Conservation (phyloP, 2,329 filamentous ascomycete species). For the Hypoxylon sp. region DNA sequence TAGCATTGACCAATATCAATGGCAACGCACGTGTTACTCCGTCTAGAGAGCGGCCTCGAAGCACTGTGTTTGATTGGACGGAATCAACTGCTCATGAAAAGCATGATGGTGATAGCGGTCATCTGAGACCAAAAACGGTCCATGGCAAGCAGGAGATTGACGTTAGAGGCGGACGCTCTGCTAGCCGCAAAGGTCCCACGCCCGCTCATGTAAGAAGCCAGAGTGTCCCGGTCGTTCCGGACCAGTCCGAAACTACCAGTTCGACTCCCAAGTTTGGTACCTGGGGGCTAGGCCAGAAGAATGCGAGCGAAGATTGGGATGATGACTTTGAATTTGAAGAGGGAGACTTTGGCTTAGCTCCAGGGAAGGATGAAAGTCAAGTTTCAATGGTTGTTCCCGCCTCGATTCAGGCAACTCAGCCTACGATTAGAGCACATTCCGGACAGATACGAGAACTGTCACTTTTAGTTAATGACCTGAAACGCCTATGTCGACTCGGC, state of each 20-base stretch:
- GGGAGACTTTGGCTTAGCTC: slow-evolving; percentile 55
- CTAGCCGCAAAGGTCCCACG: slow-evolving; percentile 75
- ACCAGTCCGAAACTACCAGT: slow-evolving; percentile 68
- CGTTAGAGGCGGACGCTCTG: slow-evolving; percentile 75
- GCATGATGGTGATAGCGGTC: slow-evolving; percentile 67
- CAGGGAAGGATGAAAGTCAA: slow-evolving; percentile 53
- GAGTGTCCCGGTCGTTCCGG: slow-evolving; percentile 80
- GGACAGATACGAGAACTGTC: slow-evolving; percentile 87
- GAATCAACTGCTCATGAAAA: slow-evolving; percentile 74
- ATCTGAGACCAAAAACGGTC: slow-evolving; percentile 78
- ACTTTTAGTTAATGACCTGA: slow-evolving; percentile 84
- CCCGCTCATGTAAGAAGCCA: slow-evolving; percentile 82
- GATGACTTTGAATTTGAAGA: slow-evolving; percentile 84
- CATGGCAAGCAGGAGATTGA: slow-evolving; percentile 81
- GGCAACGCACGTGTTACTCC: slow-evolving; percentile 57
- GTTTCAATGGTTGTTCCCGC: slow-evolving; percentile 78
- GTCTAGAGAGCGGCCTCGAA: slow-evolving; percentile 66
- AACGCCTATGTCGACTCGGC: slow-evolving; percentile 79
- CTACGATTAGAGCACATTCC: slow-evolving; percentile 84
- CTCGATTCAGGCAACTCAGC: slow-evolving; percentile 83
- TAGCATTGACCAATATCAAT: slow-evolving; percentile 66
- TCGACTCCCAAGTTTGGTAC: slow-evolving; percentile 81
- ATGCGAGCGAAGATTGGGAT: slow-evolving; percentile 88
- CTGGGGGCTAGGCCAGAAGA: slow-evolving; percentile 84
- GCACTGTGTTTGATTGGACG: slow-evolving; percentile 83